Conservation (phyloP, 1,284 basidiomycete species). For the Ceratobasidium papillatum region DNA sequence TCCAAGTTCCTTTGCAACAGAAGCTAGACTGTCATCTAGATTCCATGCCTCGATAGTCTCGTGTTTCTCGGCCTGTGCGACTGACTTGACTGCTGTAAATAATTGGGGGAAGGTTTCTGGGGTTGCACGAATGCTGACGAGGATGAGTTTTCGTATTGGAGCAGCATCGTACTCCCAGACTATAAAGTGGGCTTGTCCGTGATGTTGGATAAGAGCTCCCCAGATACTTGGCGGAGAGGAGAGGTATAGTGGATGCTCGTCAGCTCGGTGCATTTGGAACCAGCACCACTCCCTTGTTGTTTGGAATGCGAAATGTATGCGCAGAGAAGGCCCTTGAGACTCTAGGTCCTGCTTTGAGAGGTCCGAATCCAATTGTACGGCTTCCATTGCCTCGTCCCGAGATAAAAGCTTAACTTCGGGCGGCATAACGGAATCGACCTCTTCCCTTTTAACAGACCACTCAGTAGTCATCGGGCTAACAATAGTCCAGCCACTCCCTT, state of each 20-base stretch:
- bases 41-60: conserved; percentile 66
- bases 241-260: conserved; percentile 40
- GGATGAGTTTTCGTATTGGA: conserved; percentile 54
- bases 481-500: conserved; percentile 60
- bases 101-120: conserved; percentile 55
- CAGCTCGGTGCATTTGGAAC: conserved; percentile 61
- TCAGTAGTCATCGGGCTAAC: conserved; percentile 56
- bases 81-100: conserved; percentile 54
- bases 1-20: conserved; percentile 52
- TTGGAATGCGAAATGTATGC: conserved; percentile 55
- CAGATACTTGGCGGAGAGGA: conserved; percentile 22
- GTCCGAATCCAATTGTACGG: conserved; percentile 20
- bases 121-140: conserved; percentile 61
- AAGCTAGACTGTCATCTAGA: conserved; percentile 54
- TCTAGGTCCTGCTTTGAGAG: conserved; percentile 40
- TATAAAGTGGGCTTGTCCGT: conserved; percentile 62
- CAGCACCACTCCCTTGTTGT: conserved; percentile 60
- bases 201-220: conserved; percentile 29
- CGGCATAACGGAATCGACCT: background rate
- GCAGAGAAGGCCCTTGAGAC: conserved; percentile 42
- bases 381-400: conserved; percentile 41
- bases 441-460: conserved; percentile 53
- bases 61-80: conserved; percentile 56
- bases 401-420: conserved; percentile 32
- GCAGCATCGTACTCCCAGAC: conserved; percentile 54